Evolutionary conservation across 23 red algal species (phyloP), one percentile per base, ranked within the genome.

Genomic region (Gracilaria gracilis): DNA sequence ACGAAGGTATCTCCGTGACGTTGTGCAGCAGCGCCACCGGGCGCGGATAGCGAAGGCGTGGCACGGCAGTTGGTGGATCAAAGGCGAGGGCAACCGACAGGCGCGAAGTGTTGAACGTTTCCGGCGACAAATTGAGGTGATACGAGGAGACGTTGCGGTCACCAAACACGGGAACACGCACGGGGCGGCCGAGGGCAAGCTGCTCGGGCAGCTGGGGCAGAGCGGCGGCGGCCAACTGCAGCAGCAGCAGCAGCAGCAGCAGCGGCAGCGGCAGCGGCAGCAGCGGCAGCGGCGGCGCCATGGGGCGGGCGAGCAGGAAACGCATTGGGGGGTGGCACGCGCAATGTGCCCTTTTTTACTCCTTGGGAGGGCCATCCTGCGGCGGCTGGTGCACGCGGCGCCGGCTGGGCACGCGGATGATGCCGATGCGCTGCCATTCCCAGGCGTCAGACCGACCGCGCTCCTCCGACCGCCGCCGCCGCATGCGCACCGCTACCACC

Each of bases 341-440:
- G 51, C 51, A 15, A 6, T 15, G 42, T 46, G 51, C 28, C 62
- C 62, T 67, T 67, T 67, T 29, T 67, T 67, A 36, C 28, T 35
- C 1, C 62, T 67, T 29, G 33, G 16, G 12, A 33, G 62, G 62
- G 62, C 12, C 62, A 55, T 55, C 51, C 9, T 19, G 1, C 51
- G 51, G 59, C n/a, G 17, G 59, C n/a, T 64, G 59, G n/a, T 64
- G 59, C 9, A 64, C 25, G 24, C 59, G 59, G 59, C 64, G 64
- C 27, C 64, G 31, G 32, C 64, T 69, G 64, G 64, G 64, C 4
- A 69, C 64, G 64, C 64, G 64, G 64, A 69, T 69, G 64, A 69
- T 34, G 64, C 64, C 64, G 42, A 77, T 23, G 39, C 72, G 72
- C 72, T 77, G 72, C 72, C 72, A 69, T 32, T 69, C 29, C 64